Base-by-base conservation (phyloP, 768 basidiomycete genomes). In the Xerocomellus dryophilus region DNA sequence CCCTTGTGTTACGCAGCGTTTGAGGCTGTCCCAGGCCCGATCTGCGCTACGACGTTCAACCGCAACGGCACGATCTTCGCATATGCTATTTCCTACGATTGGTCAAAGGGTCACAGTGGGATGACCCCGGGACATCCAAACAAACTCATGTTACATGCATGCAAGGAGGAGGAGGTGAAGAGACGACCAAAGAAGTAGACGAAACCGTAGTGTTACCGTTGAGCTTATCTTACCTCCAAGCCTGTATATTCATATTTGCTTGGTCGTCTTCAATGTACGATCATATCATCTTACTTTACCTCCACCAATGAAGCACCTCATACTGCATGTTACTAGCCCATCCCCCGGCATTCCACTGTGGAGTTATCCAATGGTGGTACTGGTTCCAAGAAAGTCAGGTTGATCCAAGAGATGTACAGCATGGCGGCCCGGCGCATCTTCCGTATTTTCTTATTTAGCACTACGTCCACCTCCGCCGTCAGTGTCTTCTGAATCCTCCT, bases 71-170 rank as follows among this genome's bases (percentile, higher is more conserved):
- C 77, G 29, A 90, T 97, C 59, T 92, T 97, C 65, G 95, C 93
- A 0, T 97, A 97, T 61, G 88, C 93, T 1, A 72, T 96, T 21
- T 93, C 92, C 12, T 96, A 96, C 59, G 93, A 96, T 65, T 96
- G 93, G 93, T 89, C 86, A 15, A 93, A 93, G 67, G 92, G 93
- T 8, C 89, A 93, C 68, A 83, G 85, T 12, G 93, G 93, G 20
- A 91, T 88, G 80, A 86, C 86, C 5, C 77, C 81, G 3, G 75
- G 76, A 8, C 72, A 73, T 48, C 82, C 85, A 17, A 92, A 91
- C 74, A 91, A 93, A 71, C 69, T 93, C 61, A 86, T 89, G 83
- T 65, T 93, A 61, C 90, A 92, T 65, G 83, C 85, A 20, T 88
- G 86, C 76, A 91, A 90, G 70, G 89, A 93, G 47, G 90, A 93